Evolutionary conservation across 1,284 basidiomycete species (phyloP), one percentile per base, ranked within the genome.

Genomic region (Cutaneotrichosporon sp.): DNA sequence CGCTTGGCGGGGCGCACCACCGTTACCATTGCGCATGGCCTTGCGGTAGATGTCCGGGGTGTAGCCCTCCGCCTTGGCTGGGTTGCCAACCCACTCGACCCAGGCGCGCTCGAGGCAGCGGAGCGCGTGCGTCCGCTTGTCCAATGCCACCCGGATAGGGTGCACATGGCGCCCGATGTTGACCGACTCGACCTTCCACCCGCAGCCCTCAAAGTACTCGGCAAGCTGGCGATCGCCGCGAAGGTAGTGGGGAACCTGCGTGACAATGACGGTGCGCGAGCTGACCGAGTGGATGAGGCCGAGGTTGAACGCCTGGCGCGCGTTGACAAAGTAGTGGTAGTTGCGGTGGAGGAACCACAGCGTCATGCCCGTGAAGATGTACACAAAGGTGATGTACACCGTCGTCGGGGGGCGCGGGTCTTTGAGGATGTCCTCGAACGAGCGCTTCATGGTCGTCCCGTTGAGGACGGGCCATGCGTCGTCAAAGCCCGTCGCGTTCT

Each of bases 271-370:
- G 0, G 95, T 99, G 22, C 95, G 87, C 0, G 94, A 91, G 0
- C 94, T 89, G 45, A 97, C 92, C 11, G 92, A 93, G 73, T 97
- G 92, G 13, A 95, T 92, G 27, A 97, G 86, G 75, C 97, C 92
- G 43, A 98, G 84, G 0, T 91, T 91, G 80, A 94, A 97, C 9
- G 95, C 85, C 74, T 99, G 95, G 1, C 95, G 87, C 2, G 91
- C 87, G n/a, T 88, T 88, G 59, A 98, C 86, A 80, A 95, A 99
- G 22, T 89, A 87, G 51, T 87, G 84, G 76, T 95, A 98, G 76
- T 95, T 95, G 68, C 87, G 86, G 82, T 92, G 89, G 56, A 97
- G 87, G 79, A 91, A 91, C 61, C 87, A 87, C 64, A 98, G 85
- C 0, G 92, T 86, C 56, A 97, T 85, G 52, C 88, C 73, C 2